Evolutionary conservation across 2,329 filamentous ascomycete species (phyloP).

Genomic region (Paracorniculantispora psalliotae): DNA sequence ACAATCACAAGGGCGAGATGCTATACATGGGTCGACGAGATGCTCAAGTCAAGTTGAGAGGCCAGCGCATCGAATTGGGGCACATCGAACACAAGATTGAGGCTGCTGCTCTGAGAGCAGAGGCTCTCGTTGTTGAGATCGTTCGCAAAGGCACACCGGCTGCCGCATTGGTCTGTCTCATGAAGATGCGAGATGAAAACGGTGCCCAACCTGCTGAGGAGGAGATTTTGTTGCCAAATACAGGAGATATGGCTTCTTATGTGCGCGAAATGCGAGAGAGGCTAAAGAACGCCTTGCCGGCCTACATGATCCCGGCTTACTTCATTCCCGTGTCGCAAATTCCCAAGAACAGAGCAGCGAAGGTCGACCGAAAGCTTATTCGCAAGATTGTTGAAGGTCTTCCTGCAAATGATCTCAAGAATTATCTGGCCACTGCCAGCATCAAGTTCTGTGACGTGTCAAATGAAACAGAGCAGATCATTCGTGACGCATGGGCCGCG

Average conservation of each 20-base stretch:
- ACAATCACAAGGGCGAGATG: slow-evolving; percentile 28
- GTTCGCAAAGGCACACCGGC: slow-evolving; percentile 26
- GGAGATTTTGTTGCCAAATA: slow-evolving; percentile 4
- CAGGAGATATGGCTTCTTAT: slow-evolving; percentile 22
- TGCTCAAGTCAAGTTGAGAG: slow-evolving; percentile 49
- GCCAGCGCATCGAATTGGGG: slow-evolving; percentile 43
- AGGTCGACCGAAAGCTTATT: not conserved
- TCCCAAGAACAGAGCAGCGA: not conserved
- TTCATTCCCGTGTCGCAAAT: not conserved
- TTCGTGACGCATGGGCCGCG: not conserved
- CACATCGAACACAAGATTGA: slow-evolving; percentile 7
- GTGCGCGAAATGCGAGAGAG: slow-evolving; percentile 7
- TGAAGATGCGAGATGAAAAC: not conserved
- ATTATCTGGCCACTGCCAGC: not conserved
- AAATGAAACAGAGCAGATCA: not conserved
- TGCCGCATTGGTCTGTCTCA: slow-evolving; percentile 33
- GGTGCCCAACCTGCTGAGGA: not conserved
- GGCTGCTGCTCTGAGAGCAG: not conserved
- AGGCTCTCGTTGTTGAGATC: not conserved
- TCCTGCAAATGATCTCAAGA: not conserved
- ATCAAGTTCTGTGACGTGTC: not conserved
- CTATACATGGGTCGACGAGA: slow-evolving; percentile 44
- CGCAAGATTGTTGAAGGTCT: not conserved
- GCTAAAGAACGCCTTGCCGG: not conserved
- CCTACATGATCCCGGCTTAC: not conserved